Base-by-base conservation (phyloP, 768 basidiomycete species). In the Russula vinacea region DNA sequence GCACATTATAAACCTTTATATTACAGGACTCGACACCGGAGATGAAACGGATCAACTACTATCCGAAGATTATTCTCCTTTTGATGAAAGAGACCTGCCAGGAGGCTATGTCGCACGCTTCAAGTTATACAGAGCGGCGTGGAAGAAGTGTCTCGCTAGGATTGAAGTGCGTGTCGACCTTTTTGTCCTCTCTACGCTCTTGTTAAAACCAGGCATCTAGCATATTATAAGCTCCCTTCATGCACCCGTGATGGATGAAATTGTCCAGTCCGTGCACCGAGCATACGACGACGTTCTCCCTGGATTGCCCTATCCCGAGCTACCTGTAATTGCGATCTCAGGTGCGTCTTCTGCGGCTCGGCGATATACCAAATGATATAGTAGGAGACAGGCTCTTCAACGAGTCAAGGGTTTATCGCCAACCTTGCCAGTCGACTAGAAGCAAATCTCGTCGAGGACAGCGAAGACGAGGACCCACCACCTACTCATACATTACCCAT, bases 211-310 rank as follows among this genome's bases (percentile, higher is more conserved):
- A 7, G 29, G 13, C 26, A 49, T 56, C 17, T 45, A 69, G 68
- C 52, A 65, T 52, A 62, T 69, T 26, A 37, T 66, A 37, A 55
- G 32, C 26, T 44, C 57, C 17, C 39, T 69, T 11, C 50, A 69
- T 44, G 59, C 63, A 22, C 67, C 63, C 24, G 42, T 62, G 5
- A 54, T 60, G 42, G 55, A 68, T 37, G 51, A 65, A 11, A 65
- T 69, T 17, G 60, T 69, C 8, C 58, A 51, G 17, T 51, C 56
- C 29, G 59, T 70, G 44, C 59, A 67, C 19, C 54, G 62, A 19
- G 69, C 69, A 35, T 69, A 70, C 19, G 62, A 68, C 14, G 58
- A 64, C 44, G 54, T 62, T 19, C 62, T 70, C 2, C 66, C 69
- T 17, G 68, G 64, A 13, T 56, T 70, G 51, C 68, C 69, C 8